Evolutionary conservation across 306 rosid species (phyloP).

Genomic region (Parietaria judaica): DNA sequence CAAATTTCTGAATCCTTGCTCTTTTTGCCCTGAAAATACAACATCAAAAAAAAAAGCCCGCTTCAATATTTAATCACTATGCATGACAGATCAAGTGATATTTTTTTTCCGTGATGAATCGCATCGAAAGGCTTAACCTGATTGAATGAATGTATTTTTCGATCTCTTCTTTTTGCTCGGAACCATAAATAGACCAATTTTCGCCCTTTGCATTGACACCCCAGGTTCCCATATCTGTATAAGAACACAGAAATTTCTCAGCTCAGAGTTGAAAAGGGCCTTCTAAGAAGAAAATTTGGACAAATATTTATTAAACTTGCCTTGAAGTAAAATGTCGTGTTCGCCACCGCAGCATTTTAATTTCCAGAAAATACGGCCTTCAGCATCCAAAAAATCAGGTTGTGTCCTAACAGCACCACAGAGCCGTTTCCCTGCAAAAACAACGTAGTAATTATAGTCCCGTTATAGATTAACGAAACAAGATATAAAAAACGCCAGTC

Average conservation of each 20-base stretch:
- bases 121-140: slow-evolving; percentile 14
- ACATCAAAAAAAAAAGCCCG: slow-evolving; percentile 7
- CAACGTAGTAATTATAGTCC: too few species aligned
- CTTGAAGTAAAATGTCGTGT: slow-evolving; percentile 34
- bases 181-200: slow-evolving; percentile 27
- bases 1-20: slow-evolving; percentile 3
- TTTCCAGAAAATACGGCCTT: slow-evolving; percentile 38
- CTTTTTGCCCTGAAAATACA: slow-evolving; percentile 37
- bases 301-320: slow-evolving; percentile 14
- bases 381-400: slow-evolving; percentile 28
- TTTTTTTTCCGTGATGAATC: not conserved
- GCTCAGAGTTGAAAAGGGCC: not conserved
- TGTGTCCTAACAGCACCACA: slow-evolving; percentile 31
- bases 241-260: not conserved
- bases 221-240: slow-evolving; percentile 29
- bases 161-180: slow-evolving; percentile 29
- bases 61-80: not conserved
- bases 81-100: not conserved
- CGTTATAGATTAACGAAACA: too few species aligned
- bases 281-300: not conserved
- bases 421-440: slow-evolving; percentile 21
- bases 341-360: slow-evolving; percentile 24
- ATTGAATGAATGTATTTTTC: slow-evolving; percentile 25
- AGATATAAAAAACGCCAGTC: too few species aligned
- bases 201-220: slow-evolving; percentile 21